Evolutionary conservation across 2,329 filamentous ascomycete genomes (phyloP), one percentile per base, ranked within the genome.

Genomic region (Claviceps monticola): DNA sequence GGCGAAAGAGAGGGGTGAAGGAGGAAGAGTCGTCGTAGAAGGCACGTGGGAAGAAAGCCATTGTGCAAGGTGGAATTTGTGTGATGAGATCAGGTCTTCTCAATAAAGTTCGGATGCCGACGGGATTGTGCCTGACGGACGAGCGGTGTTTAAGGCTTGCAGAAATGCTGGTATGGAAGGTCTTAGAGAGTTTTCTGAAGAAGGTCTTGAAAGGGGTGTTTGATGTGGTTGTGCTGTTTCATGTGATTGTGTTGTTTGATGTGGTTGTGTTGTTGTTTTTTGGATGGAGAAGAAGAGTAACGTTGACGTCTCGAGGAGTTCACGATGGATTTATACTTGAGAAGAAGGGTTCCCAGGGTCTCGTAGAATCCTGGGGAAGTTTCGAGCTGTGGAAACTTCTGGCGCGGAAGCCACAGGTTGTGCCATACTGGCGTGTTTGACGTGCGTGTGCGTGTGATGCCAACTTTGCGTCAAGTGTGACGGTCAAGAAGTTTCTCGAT

Each of bases 1-100:
- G 70, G 54, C 74, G 74, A 72, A 80, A 78, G 60, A 80, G 72
- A 48, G 75, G 73, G 34, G 68, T 68, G 64, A 76, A 75, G 64
- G 70, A 71, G 11, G 53, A 54, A 57, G 73, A 62, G 62, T 74
- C 69, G 56, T 74, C 69, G 56, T 72, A 71, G 60, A 74, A 68
- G 61, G 69, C 68, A 62, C 73, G 73, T 53, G 75, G 71, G 70
- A 81, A 82, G 70, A 82, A 70, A 58, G 78, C 74, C 79, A 82
- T 82, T 64, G 65, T 80, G 70, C 49, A 55, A 50, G 56, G 42
- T 59, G 60, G 56, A 45, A 53, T 57, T 60, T 51, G 48, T 14
- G 5, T 7, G 13, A 5, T n/a, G 49, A 54, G 53, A 57, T 47
- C 51, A 43, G 49, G 44, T 57, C 46, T 61, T 64, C 57, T 57